Evolutionary conservation across 2,329 filamentous ascomycete species (phyloP), one percentile per base, ranked within the genome.

Genomic region (Neofusicoccum umdonicola): DNA sequence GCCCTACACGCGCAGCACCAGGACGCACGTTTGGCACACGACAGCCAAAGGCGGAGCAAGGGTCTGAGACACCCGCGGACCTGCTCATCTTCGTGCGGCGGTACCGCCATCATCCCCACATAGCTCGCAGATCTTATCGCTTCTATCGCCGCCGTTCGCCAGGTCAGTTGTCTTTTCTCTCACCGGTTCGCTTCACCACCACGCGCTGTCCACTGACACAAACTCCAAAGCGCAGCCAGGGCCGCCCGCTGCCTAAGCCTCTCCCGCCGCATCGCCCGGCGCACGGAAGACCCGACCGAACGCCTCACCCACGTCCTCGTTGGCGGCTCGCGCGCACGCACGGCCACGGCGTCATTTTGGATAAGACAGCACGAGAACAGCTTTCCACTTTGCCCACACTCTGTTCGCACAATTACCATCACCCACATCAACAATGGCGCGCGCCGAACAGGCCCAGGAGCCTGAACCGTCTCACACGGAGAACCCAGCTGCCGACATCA

Each of bases 391-490:
- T 34, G 15, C 7, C 35, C 51, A 35, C 19, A 19, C 34, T 37
- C 34, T 34, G 51, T 51, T 63, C 47, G 17, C 39, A 54, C 12
- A 48, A 37, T 42, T 41, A 44, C 58, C 47, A 45, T 48, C 65
- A 39, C 45, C 44, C 66, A 12, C 22, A 6, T 52, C 47, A 66
- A 54, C 63, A 57, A 74, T 73, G 70, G 70, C 72, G 67, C 70
- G 69, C 67, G 68, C 68, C 47, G 61, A 68, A 19, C 69, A 73
- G 67, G 70, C 70, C 42, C 69, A 66, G 45, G 70, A 65, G 34
- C 65, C 67, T 19, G 66, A 67, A n/a, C 45, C 69, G 22, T 47
- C 67, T 34, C 65, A 66, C 47, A 52, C 67, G 31, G 65, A 65
- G 3, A 42, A 66, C 12, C 39, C 15, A 60, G 31, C 31, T 35